Percentiles rank a stretch among this genome's conserved stretches.
Conservation (phyloP, 2,329 filamentous ascomycete genomes). For the Botrytis medusae region DNA sequence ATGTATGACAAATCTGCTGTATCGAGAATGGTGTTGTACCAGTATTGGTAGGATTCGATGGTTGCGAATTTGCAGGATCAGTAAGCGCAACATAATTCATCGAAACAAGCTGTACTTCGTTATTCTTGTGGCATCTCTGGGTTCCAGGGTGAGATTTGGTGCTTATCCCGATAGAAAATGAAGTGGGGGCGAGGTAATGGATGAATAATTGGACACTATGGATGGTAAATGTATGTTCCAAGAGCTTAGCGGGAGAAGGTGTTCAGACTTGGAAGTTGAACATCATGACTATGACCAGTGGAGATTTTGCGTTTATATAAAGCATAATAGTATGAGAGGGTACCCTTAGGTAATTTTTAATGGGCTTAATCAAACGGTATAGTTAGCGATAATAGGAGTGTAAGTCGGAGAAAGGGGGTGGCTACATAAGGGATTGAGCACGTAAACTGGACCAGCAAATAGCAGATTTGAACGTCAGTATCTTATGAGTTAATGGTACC, state of each 20-base stretch:
- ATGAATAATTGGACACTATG: not conserved
- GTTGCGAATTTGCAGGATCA: not conserved
- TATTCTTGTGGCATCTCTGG: not conserved
- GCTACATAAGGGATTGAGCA: not conserved
- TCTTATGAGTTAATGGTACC: not conserved
- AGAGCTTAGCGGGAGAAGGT: not conserved
- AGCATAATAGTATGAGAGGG: not conserved
- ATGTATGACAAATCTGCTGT: not conserved
- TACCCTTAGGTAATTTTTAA: not conserved
- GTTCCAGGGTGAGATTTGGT: not conserved
- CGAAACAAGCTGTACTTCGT: not conserved
- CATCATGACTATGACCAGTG: not conserved
- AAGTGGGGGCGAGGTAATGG: not conserved
- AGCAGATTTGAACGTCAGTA: not conserved
- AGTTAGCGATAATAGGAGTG: not conserved
- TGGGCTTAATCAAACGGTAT: no score
- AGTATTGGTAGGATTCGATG: not conserved
- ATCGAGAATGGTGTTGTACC: not conserved
- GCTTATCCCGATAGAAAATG: not conserved
- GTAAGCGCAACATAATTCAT: not conserved
- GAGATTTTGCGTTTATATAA: not conserved
- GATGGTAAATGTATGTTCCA: not conserved
- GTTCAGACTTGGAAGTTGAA: not conserved
- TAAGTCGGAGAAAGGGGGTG: not conserved
- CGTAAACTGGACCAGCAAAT: not conserved